phyloP scores from a whole-genome alignment of 164 flowering plant species.

The Tinospora cordifolia region DNA sequence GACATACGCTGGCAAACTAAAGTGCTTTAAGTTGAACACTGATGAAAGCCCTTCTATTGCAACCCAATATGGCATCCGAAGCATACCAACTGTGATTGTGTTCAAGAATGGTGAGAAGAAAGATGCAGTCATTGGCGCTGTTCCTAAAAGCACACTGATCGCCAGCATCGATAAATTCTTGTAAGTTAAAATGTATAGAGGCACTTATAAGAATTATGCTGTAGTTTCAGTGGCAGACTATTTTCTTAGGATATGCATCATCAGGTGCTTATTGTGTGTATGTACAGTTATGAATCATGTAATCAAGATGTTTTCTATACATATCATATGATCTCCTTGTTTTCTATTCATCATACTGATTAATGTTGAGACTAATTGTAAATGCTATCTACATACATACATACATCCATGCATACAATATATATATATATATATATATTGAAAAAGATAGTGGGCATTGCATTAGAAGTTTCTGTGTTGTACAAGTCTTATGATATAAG shows the following conservation, averaged over 20 bases:
- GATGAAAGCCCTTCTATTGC: conserved; percentile 66
- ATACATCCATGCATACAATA: no score
- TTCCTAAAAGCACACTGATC: conserved; percentile 65
- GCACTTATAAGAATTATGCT: neutral
- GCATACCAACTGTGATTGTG: conserved; percentile 86
- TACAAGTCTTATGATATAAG: no score
- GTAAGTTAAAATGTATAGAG: conserved; percentile 19
- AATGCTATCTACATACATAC: no score
- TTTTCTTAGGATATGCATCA: neutral
- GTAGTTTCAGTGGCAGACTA: neutral
- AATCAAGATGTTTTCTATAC: neutral
- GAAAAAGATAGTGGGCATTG: no score
- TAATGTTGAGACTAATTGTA: neutral
- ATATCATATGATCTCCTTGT: neutral
- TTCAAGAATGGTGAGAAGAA: conserved; percentile 88
- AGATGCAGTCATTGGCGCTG: conserved; percentile 80
- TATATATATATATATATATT: no score
- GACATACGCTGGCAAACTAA: conserved; percentile 67
- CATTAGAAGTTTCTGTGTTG: no score
- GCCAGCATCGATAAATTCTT: conserved; percentile 70
- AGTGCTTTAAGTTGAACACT: conserved; percentile 72
- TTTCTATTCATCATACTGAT: neutral
- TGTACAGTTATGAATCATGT: neutral
- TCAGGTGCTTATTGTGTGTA: neutral
- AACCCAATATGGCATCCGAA: conserved; percentile 69